A percentile compares a stretch with the other conserved stretches of the same genome.
phyloP scores from a whole-genome alignment of 2,329 filamentous ascomycete species.

The Aureobasidium namibiae region DNA sequence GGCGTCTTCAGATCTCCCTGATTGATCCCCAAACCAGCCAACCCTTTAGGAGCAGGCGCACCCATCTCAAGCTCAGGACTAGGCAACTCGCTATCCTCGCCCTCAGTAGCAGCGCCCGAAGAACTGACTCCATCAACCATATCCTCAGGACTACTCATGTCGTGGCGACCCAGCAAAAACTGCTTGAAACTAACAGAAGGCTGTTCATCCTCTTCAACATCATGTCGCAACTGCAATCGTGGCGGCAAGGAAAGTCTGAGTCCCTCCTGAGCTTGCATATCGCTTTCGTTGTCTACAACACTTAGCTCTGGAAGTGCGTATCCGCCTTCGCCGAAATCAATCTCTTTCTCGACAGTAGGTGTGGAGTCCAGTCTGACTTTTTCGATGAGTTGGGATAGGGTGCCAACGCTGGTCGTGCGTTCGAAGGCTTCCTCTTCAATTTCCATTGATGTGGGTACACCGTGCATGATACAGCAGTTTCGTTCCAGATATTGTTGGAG shows the following conservation, averaged over 20 bases:
- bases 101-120: background rate
- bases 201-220: background rate
- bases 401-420: constrained; percentile 32
- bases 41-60: background rate
- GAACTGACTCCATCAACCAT: background rate
- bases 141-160: constrained; percentile 10
- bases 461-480: constrained; percentile 38
- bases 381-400: constrained; percentile 34
- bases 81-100: background rate
- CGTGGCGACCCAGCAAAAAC: constrained; percentile 1
- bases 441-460: constrained; percentile 35
- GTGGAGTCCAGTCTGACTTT: constrained; percentile 39
- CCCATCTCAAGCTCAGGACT: constrained; percentile 10
- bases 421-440: constrained; percentile 40
- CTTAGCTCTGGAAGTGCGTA: background rate
- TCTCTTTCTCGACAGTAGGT: constrained; percentile 32
- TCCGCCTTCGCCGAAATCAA: constrained; percentile 23
- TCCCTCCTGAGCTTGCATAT: background rate
- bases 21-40: constrained; percentile 9
- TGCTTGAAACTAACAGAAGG: constrained; percentile 10
- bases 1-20: constrained; percentile 8
- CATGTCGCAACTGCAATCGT: background rate
- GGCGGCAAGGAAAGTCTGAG: background rate
- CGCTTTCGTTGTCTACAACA: background rate
- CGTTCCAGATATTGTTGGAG: constrained; percentile 39